These are phyloP conservation scores for Moringa oleifera DNA, from an alignment of 345 rosid genomes.

Conservation along the genomic window DNA sequence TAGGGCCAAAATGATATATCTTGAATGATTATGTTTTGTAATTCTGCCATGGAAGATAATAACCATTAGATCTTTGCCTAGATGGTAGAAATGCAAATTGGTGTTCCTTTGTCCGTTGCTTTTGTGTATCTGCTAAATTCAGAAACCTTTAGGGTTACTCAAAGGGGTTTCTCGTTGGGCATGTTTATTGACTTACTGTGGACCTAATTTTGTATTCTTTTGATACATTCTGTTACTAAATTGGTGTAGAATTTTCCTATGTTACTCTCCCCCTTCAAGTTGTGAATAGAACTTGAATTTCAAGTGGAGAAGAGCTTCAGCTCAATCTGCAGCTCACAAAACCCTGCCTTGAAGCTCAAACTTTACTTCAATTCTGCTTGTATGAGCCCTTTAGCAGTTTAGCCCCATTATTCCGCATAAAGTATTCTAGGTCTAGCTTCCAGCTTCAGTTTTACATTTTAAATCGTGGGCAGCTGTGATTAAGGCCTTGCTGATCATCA, in stretches of 20 bases:
- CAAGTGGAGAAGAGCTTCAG: background rate
- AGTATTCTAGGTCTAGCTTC: background rate
- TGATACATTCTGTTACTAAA: background rate
- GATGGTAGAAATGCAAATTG: background rate
- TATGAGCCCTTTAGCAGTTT: background rate
- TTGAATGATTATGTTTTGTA: no score
- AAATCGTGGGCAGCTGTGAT: background rate
- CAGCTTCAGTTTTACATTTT: no score
- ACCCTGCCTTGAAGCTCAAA: background rate
- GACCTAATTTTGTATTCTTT: background rate
- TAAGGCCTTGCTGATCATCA: background rate
- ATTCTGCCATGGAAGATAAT: background rate
- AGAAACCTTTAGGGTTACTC: conserved; percentile 2
- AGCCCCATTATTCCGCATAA: background rate
- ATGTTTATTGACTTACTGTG: background rate
- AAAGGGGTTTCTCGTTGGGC: background rate
- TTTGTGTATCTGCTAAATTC: background rate
- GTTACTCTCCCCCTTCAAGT: background rate
- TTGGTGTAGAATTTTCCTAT: background rate
- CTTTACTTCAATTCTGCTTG: background rate
- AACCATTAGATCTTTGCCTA: background rate
- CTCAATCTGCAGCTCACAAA: background rate
- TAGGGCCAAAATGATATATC: no score
- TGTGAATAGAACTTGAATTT: background rate
- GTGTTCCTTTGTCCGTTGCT: background rate